Evolutionary conservation across 192 early-diverging fungal species (phyloP).

Genomic region (Coemansia asiatica): DNA sequence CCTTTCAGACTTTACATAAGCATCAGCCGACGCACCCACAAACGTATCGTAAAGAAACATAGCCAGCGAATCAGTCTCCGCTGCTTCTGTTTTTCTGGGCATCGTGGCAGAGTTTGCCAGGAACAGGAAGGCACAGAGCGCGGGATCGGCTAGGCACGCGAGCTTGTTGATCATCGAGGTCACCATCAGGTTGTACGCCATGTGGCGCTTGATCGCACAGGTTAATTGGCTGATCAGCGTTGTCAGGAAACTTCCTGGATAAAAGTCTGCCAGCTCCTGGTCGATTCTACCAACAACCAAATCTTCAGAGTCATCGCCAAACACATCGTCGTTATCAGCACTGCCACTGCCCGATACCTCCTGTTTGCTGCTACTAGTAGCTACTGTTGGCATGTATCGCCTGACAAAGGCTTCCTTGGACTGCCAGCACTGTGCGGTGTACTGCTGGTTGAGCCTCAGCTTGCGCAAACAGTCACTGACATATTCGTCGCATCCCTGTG

Average conservation of each 20-base stretch:
- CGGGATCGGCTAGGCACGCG: conserved; percentile 53
- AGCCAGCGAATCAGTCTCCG: neutral
- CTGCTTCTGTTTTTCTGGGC: neutral
- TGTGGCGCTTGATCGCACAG: conserved; percentile 49
- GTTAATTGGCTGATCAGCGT: conserved; percentile 54
- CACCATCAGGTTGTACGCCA: conserved; percentile 61
- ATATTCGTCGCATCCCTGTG: conserved; percentile 46
- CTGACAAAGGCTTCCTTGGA: neutral
- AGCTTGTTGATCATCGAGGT: conserved; percentile 60
- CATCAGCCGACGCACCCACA: conserved; percentile 39
- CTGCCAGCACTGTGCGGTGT: conserved; percentile 16
- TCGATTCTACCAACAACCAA: conserved; percentile 1
- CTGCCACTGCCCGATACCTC: neutral
- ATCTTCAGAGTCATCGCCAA: conserved; percentile 1
- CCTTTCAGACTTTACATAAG: conserved; percentile 46
- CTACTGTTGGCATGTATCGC: neutral
- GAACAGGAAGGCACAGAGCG: conserved; percentile 37
- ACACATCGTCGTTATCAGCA: neutral
- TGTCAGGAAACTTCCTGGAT: conserved; percentile 59
- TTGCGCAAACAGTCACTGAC: conserved; percentile 28
- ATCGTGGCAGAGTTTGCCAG: conserved; percentile 35
- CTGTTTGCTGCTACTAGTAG: neutral
- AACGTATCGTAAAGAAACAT: conserved; percentile 30
- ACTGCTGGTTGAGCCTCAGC: conserved; percentile 15
- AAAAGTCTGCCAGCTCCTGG: conserved; percentile 21